phyloP scores from a whole-genome alignment of 768 basidiomycete genomes.

The Boletales sp. region DNA sequence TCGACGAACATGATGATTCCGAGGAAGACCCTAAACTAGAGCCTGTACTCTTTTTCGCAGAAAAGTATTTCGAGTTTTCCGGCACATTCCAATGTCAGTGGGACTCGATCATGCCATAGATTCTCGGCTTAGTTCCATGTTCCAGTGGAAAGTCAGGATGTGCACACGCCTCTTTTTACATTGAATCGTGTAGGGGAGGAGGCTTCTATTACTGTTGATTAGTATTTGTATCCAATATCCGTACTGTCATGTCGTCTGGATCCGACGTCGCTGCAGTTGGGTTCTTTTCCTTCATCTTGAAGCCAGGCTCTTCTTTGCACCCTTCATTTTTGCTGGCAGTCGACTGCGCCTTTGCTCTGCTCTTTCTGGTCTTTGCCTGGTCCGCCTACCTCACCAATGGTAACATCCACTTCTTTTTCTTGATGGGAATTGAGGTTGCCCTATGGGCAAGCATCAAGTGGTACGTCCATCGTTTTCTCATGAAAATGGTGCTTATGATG shows the following conservation, averaged over 20 bases:
- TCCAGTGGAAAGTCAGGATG: slow-evolving; percentile 10
- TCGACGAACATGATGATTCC: slow-evolving; percentile 15
- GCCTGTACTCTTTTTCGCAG: slow-evolving; percentile 37
- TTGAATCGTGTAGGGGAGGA: slow-evolving; percentile 11
- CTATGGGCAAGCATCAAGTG: slow-evolving; percentile 83
- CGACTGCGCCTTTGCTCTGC: slow-evolving; percentile 54
- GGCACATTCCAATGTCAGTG: slow-evolving; percentile 46
- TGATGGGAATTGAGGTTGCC: slow-evolving; percentile 62
- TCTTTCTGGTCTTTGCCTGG: slow-evolving; percentile 56
- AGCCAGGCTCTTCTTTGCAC: slow-evolving; percentile 73
- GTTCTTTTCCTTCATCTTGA: slow-evolving; percentile 58
- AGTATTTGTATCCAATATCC: slow-evolving; percentile 13
- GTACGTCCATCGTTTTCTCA: slow-evolving; percentile 36
- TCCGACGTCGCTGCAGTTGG: slow-evolving; percentile 8
- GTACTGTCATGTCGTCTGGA: slow-evolving; percentile 18
- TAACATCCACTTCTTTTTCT: slow-evolving; percentile 62
- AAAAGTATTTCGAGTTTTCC: slow-evolving; percentile 55
- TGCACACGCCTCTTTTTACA: slow-evolving; percentile 4
- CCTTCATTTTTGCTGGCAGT: slow-evolving; percentile 63
- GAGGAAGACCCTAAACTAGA: slow-evolving; percentile 29
- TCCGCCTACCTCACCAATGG: slow-evolving; percentile 60
- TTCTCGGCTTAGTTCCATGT: slow-evolving; percentile 1
- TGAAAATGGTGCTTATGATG: slow-evolving; percentile 8
- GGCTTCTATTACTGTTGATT: slow-evolving; percentile 9
- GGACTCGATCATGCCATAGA: background rate